These are phyloP conservation scores for Podosphaera xanthii DNA, from an alignment of 2,329 filamentous ascomycete species.

Conservation along the genomic window DNA sequence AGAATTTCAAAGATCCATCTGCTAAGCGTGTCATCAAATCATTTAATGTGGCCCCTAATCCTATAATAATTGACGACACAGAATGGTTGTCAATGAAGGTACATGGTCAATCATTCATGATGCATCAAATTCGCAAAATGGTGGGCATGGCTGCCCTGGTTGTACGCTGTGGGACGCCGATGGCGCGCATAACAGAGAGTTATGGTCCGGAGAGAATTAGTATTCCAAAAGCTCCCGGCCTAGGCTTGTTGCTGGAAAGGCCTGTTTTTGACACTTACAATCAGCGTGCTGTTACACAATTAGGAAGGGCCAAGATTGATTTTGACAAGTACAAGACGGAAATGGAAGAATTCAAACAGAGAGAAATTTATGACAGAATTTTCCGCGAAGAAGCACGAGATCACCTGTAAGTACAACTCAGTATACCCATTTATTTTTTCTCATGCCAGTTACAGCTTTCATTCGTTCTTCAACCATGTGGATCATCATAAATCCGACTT, in stretches of 20 bases:
- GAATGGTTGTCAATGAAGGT: slow-evolving; percentile 94
- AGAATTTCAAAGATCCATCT: slow-evolving; percentile 57
- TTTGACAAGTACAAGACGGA: slow-evolving; percentile 57
- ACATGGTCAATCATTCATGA: slow-evolving; percentile 98
- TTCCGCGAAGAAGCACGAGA: slow-evolving; percentile 75
- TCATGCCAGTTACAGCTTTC: slow-evolving; percentile 29
- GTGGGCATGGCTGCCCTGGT: slow-evolving; percentile 75
- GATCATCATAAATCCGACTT: slow-evolving; percentile 50
- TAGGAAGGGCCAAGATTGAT: slow-evolving; percentile 46
- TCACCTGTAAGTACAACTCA: slow-evolving; percentile 41
- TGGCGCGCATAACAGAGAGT: slow-evolving; percentile 46
- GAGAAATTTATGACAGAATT: slow-evolving; percentile 78
- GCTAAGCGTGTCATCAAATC: slow-evolving; percentile 82
- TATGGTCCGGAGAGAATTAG: slow-evolving; percentile 53
- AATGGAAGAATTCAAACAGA: slow-evolving; percentile 74
- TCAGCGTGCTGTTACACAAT: slow-evolving; percentile 37
- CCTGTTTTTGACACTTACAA: slow-evolving; percentile 89
- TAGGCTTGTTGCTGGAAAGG: slow-evolving; percentile 71
- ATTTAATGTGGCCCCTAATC: slow-evolving; percentile 53
- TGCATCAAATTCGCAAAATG: slow-evolving; percentile 99
- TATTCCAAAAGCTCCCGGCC: slow-evolving; percentile 79
- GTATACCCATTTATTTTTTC: background rate
- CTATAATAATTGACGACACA: slow-evolving; percentile 70
- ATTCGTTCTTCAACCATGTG: slow-evolving; percentile 57
- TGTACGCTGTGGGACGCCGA: slow-evolving; percentile 60